Percentiles rank a stretch among this genome's conserved stretches.
Conservation (phyloP, 495 filamentous ascomycete genomes). For the Neurospora discreta region DNA sequence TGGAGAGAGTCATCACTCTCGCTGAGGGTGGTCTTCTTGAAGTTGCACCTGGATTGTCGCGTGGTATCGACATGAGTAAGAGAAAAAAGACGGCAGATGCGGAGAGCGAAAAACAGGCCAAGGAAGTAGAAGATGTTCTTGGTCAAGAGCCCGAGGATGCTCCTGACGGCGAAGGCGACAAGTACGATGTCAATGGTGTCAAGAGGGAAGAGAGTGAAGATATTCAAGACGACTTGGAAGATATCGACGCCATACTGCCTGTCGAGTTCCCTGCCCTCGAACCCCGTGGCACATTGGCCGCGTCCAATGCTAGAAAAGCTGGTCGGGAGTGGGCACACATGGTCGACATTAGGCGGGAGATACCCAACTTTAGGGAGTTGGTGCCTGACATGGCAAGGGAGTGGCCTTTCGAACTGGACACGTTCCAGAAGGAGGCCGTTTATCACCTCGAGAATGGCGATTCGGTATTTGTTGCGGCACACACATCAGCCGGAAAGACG, state of each 20-base stretch:
- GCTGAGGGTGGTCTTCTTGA: slow-evolving; percentile 69
- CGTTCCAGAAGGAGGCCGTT: slow-evolving; percentile 95
- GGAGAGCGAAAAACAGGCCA: slow-evolving; percentile 39
- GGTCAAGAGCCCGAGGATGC: slow-evolving; percentile 52
- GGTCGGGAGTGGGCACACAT: slow-evolving; percentile 95
- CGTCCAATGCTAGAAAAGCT: slow-evolving; percentile 57
- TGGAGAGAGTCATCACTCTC: slow-evolving; percentile 76
- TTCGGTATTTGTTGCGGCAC: slow-evolving; percentile 97
- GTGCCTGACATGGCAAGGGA: slow-evolving; percentile 93
- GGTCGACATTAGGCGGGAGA: slow-evolving; percentile 85
- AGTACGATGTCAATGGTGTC: slow-evolving; percentile 36
- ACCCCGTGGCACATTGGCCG: slow-evolving; percentile 64
- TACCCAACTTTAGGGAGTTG: slow-evolving; percentile 81
- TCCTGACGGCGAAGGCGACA: slow-evolving; percentile 32
- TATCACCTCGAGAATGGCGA: slow-evolving; percentile 96
- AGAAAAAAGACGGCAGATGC: slow-evolving; percentile 44
- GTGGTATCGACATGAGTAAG: slow-evolving; percentile 66
- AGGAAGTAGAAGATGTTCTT: slow-evolving; percentile 65
- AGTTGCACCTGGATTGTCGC: slow-evolving; percentile 68
- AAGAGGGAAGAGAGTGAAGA: slow-evolving; percentile 36
- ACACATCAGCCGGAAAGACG: slow-evolving; percentile 96
- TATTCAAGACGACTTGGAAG: slow-evolving; percentile 51
- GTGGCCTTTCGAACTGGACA: slow-evolving; percentile 96
- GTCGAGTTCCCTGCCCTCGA: slow-evolving; percentile 89
- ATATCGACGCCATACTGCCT: slow-evolving; percentile 83